Evolutionary conservation across 768 basidiomycete species (phyloP), one percentile per base, ranked within the genome.

Genomic region (Favolaschia claudopus): DNA sequence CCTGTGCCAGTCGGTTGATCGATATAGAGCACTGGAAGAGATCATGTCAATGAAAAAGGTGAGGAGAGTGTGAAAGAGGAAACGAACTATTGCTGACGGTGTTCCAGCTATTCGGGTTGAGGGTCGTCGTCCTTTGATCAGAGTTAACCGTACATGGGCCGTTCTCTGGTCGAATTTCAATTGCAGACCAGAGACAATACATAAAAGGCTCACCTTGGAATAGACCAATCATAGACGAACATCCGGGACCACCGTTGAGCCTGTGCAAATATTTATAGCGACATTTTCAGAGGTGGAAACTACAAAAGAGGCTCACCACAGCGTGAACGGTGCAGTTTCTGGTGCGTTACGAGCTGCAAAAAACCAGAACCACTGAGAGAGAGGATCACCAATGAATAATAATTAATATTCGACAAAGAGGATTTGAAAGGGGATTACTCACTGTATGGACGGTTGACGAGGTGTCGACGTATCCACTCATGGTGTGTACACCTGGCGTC

Each of bases 31-130:
- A 89, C 87, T 89, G 44, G 25, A 4, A 15, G 51, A 47, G 29
- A 37, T 29, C 28, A 14, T n/a, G 29, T 39, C 19, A 34, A 29
- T 2, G n/a, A n/a, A n/a, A n/a, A n/a, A n/a, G n/a, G n/a, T 9
- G 4, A 37, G 17, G 29, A 8, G 31, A 19, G 28, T 55, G 9
- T 6, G 8, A 12, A 45, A n/a, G 6, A 9, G 22, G 15, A 10
- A 5, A 67, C 85, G 44, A 42, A 88, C 88, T 82, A 60, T 89
- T 89, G 73, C 82, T 87, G 51, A 85, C 65, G 48, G 81, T 85
- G 65, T 89, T 89, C 88, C 88, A 90, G 58, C 88, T 86, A 69
- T 78, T 86, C 0, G 88, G 86, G 64, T 91, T 89, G 33, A 85
- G 65, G 19, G 70, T 73, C 0, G 86, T 87, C 1, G 82, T 80